Base-by-base conservation (phyloP, 495 filamentous ascomycete species). In the Penicillium parvum region DNA sequence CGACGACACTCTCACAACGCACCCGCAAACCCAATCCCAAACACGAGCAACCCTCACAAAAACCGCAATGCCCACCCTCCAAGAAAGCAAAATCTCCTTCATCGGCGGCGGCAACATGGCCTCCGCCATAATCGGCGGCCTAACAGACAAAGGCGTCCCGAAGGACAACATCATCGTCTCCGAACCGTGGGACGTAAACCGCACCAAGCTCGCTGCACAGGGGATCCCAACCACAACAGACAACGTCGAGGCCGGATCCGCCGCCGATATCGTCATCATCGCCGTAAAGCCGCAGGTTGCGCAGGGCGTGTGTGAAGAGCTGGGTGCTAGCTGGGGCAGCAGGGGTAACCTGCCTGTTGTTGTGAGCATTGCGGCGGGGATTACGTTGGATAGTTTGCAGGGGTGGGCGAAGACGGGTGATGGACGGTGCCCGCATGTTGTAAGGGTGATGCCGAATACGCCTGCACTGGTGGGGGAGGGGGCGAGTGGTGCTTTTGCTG, bases 301-400 rank as follows among this genome's bases (percentile, higher is more conserved):
- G 11, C 90, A 94, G 66, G 82, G 83, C 18, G 91, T 92, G 4
- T 88, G 95, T 42, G 89, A 96, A 75, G 87, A 95, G 75, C 85
- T 85, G 41, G 90, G 87, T 10, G 86, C 88, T 46, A 86, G 88
- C 3, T 74, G 90, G 50, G 81, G 89, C 57, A 57, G 84, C 35
- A 86, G 89, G 28, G 79, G 84, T 61, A 78, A 81, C 1, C 43
- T 72, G 17, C 75, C 75, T 10, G 53, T 76, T 22, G 55, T 70
- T 7, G 64, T 68, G 10, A 66, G 63, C 40, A 70, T 70, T 28
- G 66, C 66, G 4, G 66, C 66, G 0, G 66, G 66, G 8, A 70
- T 70, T 36, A 70, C 66, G 4, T 50, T 70, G 3, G 49, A 53
- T 5, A 66, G 63, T 36, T 16, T 70, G 47, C 35, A 58, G 44